phyloP scores from a whole-genome alignment of 2,329 filamentous ascomycete species.

The Golovinomyces cichoracearum region DNA sequence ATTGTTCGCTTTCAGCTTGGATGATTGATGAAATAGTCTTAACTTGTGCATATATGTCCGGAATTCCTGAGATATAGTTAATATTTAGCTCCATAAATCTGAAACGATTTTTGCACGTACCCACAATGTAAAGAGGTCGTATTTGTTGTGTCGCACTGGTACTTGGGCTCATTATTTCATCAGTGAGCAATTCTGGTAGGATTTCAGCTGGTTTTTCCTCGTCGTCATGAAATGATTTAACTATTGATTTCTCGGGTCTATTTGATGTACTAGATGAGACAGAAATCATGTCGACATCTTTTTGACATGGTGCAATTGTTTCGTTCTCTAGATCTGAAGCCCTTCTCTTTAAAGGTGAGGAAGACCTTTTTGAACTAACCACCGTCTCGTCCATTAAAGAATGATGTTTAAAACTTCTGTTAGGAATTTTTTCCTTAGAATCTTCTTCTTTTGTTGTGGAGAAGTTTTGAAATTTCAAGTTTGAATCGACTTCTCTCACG shows the following conservation, averaged over 20 bases:
- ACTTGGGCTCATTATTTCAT: not conserved
- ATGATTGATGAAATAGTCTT: conserved; percentile 39
- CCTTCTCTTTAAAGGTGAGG: conserved; percentile 36
- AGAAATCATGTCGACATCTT: conserved; percentile 15
- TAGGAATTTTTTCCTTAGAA: conserved; percentile 23
- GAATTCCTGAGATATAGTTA: conserved; percentile 11
- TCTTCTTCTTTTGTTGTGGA: conserved; percentile 14
- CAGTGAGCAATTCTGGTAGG: too few species aligned
- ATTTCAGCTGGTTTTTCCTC: not conserved
- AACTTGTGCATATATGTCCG: conserved; percentile 43
- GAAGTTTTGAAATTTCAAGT: conserved; percentile 12
- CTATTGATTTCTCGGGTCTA: conserved; percentile 2
- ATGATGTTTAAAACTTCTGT: conserved; percentile 21
- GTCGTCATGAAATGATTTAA: not conserved
- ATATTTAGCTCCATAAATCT: not conserved
- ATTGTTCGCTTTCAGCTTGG: conserved; percentile 21
- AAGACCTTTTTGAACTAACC: conserved; percentile 32
- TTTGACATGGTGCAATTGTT: conserved; percentile 8
- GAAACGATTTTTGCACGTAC: not conserved
- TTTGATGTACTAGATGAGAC: conserved; percentile 5
- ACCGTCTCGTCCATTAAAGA: conserved; percentile 34
- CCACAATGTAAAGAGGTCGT: not conserved
- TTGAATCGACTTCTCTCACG: conserved; percentile 17
- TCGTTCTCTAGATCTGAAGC: conserved; percentile 20
- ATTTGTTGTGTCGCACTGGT: not conserved